Conservation (phyloP, 1,284 basidiomycete species). For the Heterobasidion irregulare region DNA sequence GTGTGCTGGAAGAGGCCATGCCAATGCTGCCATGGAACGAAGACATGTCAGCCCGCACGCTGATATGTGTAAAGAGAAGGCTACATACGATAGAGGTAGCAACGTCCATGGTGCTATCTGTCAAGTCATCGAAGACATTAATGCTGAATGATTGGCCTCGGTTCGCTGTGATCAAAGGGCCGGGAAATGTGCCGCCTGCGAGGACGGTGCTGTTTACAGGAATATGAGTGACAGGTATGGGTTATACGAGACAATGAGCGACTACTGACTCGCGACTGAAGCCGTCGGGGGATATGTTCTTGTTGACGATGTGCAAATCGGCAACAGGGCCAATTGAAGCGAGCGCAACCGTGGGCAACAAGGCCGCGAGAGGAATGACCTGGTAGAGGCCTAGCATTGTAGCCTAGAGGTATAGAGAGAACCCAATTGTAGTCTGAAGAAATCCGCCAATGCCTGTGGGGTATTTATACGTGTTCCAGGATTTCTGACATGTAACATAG, state of each 20-base stretch:
- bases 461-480: neutral
- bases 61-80: neutral
- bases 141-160: neutral
- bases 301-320: conserved; percentile 27
- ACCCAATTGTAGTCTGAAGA: neutral
- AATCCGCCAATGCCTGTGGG: neutral
- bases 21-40: neutral
- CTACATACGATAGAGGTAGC: conserved; percentile 4
- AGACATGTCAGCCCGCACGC: neutral
- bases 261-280: conserved; percentile 22
- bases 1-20: conserved; percentile 16
- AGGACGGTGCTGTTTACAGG: conserved; percentile 3
- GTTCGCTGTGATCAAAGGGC: conserved; percentile 4
- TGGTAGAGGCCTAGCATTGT: neutral
- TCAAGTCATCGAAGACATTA: conserved; percentile 2
- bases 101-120: conserved; percentile 1
- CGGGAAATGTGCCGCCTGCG: conserved; percentile 5
- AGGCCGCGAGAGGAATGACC: neutral
- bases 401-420: neutral
- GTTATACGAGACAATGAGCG: neutral
- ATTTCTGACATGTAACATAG: neutral
- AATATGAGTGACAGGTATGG: neutral
- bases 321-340: conserved; percentile 22
- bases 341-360: neutral
- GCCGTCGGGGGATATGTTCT: conserved; percentile 31